These are phyloP conservation scores for Penicillium sp. DNA, from an alignment of 2,329 filamentous ascomycete species.

Conservation along the genomic window DNA sequence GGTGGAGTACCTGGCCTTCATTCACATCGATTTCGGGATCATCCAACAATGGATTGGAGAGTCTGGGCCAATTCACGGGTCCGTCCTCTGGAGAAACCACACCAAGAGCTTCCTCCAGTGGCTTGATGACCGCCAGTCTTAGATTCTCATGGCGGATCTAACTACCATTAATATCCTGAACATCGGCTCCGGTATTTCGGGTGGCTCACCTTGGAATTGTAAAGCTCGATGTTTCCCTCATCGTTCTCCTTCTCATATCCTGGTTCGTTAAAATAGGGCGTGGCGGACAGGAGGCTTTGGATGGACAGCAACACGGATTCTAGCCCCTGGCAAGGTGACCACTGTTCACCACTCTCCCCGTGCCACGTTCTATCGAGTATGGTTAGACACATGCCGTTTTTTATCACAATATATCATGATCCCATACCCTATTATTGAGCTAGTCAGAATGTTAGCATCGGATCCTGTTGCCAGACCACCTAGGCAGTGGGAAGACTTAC, in stretches of 20 bases:
- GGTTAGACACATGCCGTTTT: slow-evolving; percentile 3
- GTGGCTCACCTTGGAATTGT: slow-evolving; percentile 66
- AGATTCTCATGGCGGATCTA: slow-evolving; percentile 89
- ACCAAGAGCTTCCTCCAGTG: slow-evolving; percentile 72
- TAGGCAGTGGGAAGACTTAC: slow-evolving; percentile 46
- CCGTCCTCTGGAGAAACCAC: slow-evolving; percentile 40
- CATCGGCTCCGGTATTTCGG: background rate
- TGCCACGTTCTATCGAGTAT: slow-evolving; percentile 74
- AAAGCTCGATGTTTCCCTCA: slow-evolving; percentile 67
- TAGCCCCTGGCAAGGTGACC: slow-evolving; percentile 92
- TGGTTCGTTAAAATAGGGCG: slow-evolving; percentile 94
- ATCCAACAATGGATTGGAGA: background rate
- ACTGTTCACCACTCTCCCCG: slow-evolving; percentile 84
- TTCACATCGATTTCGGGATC: background rate
- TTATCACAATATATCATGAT: slow-evolving; percentile 2
- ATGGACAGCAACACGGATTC: slow-evolving; percentile 94
- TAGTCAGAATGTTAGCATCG: slow-evolving; percentile 36
- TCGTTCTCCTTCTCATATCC: slow-evolving; percentile 71
- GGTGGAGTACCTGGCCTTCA: slow-evolving; percentile 28
- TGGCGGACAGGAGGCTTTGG: slow-evolving; percentile 88
- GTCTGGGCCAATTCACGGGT: slow-evolving; percentile 43
- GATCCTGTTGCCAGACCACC: background rate
- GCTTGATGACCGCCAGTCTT: slow-evolving; percentile 77
- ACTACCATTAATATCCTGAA: background rate
- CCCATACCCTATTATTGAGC: slow-evolving; percentile 76